Conservation (phyloP, 2,329 filamentous ascomycete species). For the Trichoderma atroviride region DNA sequence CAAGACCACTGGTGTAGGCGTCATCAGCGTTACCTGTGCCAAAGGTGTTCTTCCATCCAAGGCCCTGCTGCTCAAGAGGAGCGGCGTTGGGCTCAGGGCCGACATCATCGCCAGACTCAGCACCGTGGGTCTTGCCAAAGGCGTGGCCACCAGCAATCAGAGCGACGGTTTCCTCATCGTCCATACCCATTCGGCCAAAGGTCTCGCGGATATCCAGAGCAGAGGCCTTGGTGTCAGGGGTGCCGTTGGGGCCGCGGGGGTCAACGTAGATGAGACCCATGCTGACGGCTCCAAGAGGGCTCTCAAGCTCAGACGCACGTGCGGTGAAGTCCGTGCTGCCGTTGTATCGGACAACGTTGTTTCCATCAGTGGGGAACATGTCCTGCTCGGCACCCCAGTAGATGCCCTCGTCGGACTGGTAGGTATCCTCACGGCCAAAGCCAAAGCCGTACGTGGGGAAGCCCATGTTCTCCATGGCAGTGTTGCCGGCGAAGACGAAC, state of each 20-base stretch:
- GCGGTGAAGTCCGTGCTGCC: constrained; percentile 57
- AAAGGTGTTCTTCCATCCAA: constrained; percentile 71
- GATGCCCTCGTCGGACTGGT: constrained; percentile 72
- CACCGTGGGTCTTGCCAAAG: constrained; percentile 80
- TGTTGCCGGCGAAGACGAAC: constrained; percentile 71
- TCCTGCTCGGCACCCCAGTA: constrained; percentile 75
- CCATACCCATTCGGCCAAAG: constrained; percentile 79
- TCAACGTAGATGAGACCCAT: constrained; percentile 84
- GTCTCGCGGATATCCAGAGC: constrained; percentile 73
- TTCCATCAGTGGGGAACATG: constrained; percentile 57
- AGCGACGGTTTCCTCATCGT: constrained; percentile 77
- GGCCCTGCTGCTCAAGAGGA: constrained; percentile 64
- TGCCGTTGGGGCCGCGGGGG: constrained; percentile 73
- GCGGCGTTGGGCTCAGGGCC: constrained; percentile 69
- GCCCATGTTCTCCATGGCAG: constrained; percentile 75
- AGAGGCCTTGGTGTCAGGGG: constrained; percentile 68
- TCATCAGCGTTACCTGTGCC: constrained; percentile 67
- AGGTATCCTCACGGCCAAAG: constrained; percentile 70
- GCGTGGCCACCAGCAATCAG: constrained; percentile 76
- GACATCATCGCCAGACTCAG: constrained; percentile 60
- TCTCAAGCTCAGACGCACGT: constrained; percentile 60
- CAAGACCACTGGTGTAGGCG: constrained; percentile 72
- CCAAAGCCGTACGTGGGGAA: constrained; percentile 73
- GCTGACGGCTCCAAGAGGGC: constrained; percentile 63
- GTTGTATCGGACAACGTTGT: constrained; percentile 71